These are phyloP conservation scores for Aspergillus sp. DNA, from an alignment of 2,329 filamentous ascomycete species.

Conservation along the genomic window DNA sequence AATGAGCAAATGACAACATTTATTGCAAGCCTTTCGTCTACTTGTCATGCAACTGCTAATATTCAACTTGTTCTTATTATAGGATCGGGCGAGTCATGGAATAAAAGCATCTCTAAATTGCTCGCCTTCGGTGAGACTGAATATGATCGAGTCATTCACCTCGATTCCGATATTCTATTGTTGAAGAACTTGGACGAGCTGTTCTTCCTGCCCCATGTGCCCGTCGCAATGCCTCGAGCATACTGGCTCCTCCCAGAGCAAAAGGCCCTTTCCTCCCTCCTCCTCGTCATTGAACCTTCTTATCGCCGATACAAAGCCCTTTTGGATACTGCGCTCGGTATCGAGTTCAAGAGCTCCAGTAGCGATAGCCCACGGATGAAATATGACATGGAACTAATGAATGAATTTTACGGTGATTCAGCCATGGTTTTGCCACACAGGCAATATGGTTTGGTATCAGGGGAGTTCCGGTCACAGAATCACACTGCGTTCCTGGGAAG, in stretches of 20 bases:
- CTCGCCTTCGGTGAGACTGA: slow-evolving; percentile 67
- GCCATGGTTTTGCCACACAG: slow-evolving; percentile 65
- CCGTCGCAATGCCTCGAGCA: slow-evolving; percentile 68
- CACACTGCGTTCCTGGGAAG: slow-evolving; percentile 54
- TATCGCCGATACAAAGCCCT: slow-evolving; percentile 45
- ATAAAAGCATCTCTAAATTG: slow-evolving; percentile 66
- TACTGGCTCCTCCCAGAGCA: slow-evolving; percentile 64
- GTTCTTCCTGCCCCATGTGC: slow-evolving; percentile 62
- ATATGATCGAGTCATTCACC: slow-evolving; percentile 58
- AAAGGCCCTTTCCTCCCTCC: slow-evolving; percentile 57
- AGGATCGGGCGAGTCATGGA: slow-evolving; percentile 54
- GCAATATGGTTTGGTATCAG: slow-evolving; percentile 60
- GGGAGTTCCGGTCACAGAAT: slow-evolving; percentile 60
- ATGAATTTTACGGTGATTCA: slow-evolving; percentile 58
- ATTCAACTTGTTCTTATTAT: background rate
- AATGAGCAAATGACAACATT: background rate
- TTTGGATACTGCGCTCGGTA: slow-evolving; percentile 24
- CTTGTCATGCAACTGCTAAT: background rate
- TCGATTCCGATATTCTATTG: slow-evolving; percentile 65
- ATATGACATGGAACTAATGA: slow-evolving; percentile 69
- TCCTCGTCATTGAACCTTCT: slow-evolving; percentile 64
- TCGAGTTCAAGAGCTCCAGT: slow-evolving; percentile 10
- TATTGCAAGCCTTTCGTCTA: background rate
- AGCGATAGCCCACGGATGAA: slow-evolving; percentile 15
- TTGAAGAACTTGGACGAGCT: slow-evolving; percentile 68